These are phyloP conservation scores for Zygnema circumcarinatum DNA, from an alignment of 139 green algal genomes.

Conservation along the genomic window DNA sequence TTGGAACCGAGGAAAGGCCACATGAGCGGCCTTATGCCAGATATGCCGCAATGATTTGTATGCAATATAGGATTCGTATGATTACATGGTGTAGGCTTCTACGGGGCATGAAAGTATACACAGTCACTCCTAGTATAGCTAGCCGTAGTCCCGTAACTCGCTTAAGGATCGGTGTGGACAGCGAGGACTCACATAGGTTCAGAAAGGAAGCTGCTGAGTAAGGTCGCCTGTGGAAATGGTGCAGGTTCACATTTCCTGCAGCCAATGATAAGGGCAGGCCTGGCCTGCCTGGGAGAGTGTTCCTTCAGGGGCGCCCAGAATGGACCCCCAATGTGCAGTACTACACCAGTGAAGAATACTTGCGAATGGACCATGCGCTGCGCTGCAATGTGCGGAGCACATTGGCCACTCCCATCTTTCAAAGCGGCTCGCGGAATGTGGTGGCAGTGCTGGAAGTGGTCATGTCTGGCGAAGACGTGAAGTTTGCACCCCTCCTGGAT, in stretches of 20 bases:
- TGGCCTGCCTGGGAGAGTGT: conserved; percentile 46
- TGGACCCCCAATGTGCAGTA: conserved; percentile 61
- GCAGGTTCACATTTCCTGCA: conserved; percentile 29
- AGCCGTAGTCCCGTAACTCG: too few species aligned
- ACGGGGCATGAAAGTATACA: too few species aligned
- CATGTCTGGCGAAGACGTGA: conserved; percentile 55
- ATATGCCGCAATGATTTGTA: too few species aligned
- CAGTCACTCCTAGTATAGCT: too few species aligned
- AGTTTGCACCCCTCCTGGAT: conserved; percentile 50
- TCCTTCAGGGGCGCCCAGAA: conserved; percentile 39
- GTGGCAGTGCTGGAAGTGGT: conserved; percentile 56
- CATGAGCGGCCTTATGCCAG: not conserved
- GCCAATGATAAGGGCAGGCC: not conserved
- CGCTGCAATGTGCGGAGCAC: conserved; percentile 45
- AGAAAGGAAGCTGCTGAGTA: too few species aligned
- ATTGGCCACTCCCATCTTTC: conserved; percentile 48
- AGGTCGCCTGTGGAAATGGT: too few species aligned
- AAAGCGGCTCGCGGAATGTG: not conserved
- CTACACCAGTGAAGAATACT: conserved; percentile 53
- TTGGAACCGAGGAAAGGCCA: not conserved
- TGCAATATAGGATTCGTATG: too few species aligned
- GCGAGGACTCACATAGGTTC: too few species aligned
- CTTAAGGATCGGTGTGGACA: too few species aligned
- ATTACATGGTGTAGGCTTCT: too few species aligned
- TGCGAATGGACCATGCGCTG: conserved; percentile 39